Evolutionary conservation across 805 yeast species (phyloP).

Genomic region (Saccharomycopsis lassenensis): DNA sequence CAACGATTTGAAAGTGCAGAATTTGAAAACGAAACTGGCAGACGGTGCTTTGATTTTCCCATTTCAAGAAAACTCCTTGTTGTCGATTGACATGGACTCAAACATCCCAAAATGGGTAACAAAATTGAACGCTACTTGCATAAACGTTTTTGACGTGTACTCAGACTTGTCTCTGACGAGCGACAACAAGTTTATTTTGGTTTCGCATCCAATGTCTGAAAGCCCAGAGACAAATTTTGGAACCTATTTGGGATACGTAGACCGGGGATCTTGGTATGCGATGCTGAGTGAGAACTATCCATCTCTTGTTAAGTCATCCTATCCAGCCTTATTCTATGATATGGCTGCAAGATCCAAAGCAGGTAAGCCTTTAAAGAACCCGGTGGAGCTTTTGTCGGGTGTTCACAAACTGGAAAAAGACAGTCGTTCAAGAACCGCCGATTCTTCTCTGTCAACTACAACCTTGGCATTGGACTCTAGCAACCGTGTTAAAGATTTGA

Average conservation of each 20-base stretch:
- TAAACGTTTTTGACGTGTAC: conserved; percentile 69
- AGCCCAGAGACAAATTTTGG: conserved; percentile 25
- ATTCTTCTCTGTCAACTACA: no score
- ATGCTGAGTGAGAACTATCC: conserved; percentile 72
- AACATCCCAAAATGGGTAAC: conserved; percentile 75
- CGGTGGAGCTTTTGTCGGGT: conserved; percentile 30
- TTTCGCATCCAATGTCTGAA: conserved; percentile 54
- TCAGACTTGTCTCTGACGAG: conserved; percentile 23
- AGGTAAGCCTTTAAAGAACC: not conserved
- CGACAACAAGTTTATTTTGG: conserved; percentile 32
- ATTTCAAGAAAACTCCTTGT: conserved; percentile 64
- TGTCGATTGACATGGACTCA: conserved; percentile 62
- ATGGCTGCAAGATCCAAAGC: conserved; percentile 2
- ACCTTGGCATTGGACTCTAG: no score
- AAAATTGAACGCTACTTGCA: conserved; percentile 58
- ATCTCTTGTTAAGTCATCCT: conserved; percentile 70
- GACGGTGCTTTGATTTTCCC: conserved; percentile 80
- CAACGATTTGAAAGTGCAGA: conserved; percentile 35
- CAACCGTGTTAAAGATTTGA: not conserved
- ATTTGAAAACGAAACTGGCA: conserved; percentile 37
- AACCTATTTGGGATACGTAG: conserved; percentile 58
- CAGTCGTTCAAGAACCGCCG: not conserved
- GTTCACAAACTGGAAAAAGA: conserved; percentile 29
- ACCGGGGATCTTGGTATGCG: conserved; percentile 71
- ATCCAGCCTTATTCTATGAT: conserved; percentile 51